Percentiles rank a stretch among this genome's conserved stretches.
Evolutionary conservation across 2,329 filamentous ascomycete genomes (phyloP).

Genomic region (Fusarium cyanostomum): DNA sequence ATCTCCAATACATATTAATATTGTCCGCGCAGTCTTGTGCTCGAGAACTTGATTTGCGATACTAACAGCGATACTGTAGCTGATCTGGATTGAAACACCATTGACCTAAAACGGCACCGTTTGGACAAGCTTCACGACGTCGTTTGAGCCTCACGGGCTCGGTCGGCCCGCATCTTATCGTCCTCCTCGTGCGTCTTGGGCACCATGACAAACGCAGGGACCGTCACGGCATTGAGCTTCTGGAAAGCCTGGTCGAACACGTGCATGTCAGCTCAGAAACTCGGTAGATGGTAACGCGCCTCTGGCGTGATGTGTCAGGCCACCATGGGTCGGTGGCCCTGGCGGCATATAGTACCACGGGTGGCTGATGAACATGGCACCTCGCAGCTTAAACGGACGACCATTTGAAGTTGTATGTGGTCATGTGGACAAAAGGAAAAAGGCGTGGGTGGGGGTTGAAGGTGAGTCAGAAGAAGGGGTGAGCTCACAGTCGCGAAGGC

Average conservation of each 20-base stretch:
- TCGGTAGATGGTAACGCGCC: constrained; percentile 11
- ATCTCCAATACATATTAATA: constrained; percentile 42
- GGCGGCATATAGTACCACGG: constrained; percentile 26
- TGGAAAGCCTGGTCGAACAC: constrained; percentile 13
- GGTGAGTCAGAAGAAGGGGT: neutral
- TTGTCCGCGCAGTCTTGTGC: neutral
- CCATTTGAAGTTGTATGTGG: neutral
- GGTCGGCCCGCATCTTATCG: constrained; percentile 12
- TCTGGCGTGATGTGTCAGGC: constrained; percentile 38
- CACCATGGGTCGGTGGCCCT: constrained; percentile 40
- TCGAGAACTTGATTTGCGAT: neutral
- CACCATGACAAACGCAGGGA: constrained; percentile 23
- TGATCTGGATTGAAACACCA: neutral
- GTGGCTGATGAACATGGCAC: constrained; percentile 19
- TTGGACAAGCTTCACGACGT: neutral
- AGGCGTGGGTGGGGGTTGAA: neutral
- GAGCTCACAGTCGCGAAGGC: constrained; percentile 47
- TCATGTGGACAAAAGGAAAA: neutral
- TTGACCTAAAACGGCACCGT: neutral
- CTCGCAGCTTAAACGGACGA: constrained; percentile 12
- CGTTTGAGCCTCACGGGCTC: constrained; percentile 7
- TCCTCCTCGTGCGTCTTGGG: constrained; percentile 15
- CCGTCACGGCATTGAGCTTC: constrained; percentile 15
- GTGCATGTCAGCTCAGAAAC: constrained; percentile 30
- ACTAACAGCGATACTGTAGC: neutral